Evolutionary conservation across 2,329 filamentous ascomycete species (phyloP).

Genomic region (Aureobasidium sp.): DNA sequence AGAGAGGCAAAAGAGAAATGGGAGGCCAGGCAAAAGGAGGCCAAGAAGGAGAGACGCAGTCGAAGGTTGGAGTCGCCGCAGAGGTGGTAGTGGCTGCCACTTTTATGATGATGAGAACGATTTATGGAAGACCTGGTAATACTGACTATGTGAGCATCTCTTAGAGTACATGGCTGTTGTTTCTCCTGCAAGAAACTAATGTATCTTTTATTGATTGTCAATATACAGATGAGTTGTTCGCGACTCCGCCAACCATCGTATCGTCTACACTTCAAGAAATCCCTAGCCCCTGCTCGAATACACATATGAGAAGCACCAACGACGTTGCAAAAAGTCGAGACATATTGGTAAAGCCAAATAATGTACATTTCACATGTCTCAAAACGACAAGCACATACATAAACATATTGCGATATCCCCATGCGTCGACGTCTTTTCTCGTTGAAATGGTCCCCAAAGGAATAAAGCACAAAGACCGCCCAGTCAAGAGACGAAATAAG

Average conservation of each 20-base stretch:
- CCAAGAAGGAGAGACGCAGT: neutral
- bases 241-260: no score
- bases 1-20: constrained; percentile 1
- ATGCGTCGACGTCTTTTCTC: neutral
- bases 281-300: neutral
- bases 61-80: neutral
- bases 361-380: neutral
- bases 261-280: neutral
- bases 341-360: neutral
- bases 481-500: neutral
- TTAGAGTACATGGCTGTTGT: neutral
- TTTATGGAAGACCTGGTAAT: neutral
- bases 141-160: neutral
- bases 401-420: neutral
- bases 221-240: no score
- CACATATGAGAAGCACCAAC: neutral
- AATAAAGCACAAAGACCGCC: neutral
- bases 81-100: neutral
- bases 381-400: neutral
- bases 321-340: neutral
- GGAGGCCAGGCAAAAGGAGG: neutral
- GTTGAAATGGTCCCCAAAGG: neutral
- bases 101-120: neutral
- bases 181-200: neutral
- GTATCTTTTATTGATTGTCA: neutral